Conservation (phyloP, 2,329 filamentous ascomycete genomes). For the Myriangium duriaei region DNA sequence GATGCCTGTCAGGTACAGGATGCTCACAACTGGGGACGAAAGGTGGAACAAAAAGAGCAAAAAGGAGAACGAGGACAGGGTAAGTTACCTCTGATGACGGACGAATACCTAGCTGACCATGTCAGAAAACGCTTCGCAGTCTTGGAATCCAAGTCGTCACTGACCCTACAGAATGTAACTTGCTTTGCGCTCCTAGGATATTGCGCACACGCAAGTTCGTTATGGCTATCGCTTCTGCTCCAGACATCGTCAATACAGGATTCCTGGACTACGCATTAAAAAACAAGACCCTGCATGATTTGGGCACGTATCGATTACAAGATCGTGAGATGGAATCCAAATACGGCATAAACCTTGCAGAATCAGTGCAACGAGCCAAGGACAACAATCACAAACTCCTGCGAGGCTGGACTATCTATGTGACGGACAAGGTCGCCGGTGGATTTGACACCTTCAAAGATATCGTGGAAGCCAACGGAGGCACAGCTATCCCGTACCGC, state of each 20-base stretch:
- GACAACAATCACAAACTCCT: slow-evolving; percentile 67
- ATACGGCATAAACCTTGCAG: slow-evolving; percentile 55
- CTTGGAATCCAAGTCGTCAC: slow-evolving; percentile 72
- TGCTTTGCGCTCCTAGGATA: slow-evolving; percentile 75
- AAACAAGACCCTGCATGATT: slow-evolving; percentile 46
- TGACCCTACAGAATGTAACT: slow-evolving; percentile 64
- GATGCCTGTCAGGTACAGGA: slow-evolving; percentile 56
- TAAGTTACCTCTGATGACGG: slow-evolving; percentile 33
- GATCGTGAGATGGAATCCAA: slow-evolving; percentile 63
- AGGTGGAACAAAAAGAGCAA: slow-evolving; percentile 63
- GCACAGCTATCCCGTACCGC: slow-evolving; percentile 64
- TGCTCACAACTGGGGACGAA: slow-evolving; percentile 75
- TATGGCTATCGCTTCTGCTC: slow-evolving; percentile 69
- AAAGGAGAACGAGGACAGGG: slow-evolving; percentile 69
- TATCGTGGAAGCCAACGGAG: slow-evolving; percentile 82
- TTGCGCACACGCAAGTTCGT: slow-evolving; percentile 92
- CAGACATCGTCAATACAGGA: slow-evolving; percentile 59
- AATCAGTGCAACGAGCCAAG: slow-evolving; percentile 57
- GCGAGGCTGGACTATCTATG: slow-evolving; percentile 66
- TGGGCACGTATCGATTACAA: slow-evolving; percentile 53
- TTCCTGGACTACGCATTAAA: slow-evolving; percentile 72
- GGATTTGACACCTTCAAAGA: slow-evolving; percentile 73
- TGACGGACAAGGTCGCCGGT: slow-evolving; percentile 65
- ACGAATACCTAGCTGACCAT: slow-evolving; percentile 1
- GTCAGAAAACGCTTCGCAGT: slow-evolving; percentile 63